Base-by-base conservation (phyloP, 2,329 filamentous ascomycete genomes). In the Pezicula carpinea region DNA sequence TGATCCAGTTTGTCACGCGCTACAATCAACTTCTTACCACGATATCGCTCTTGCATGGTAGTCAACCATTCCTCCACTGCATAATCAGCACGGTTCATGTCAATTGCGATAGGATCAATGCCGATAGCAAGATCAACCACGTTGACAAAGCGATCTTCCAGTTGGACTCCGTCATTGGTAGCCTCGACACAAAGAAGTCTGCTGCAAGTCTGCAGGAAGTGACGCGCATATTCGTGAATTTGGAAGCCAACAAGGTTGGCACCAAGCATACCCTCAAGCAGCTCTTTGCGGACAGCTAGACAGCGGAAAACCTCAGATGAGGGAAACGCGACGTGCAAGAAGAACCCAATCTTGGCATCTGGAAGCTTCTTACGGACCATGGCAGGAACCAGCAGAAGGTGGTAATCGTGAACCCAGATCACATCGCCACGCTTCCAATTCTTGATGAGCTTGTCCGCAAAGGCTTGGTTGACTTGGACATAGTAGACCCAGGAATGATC, bases 401-500 rank as follows among this genome's bases (percentile, higher is more conserved):
- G 92, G 64, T 97, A 97, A 66, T 97, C 92, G 64, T 97, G 90
- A 38, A 97, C 75, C 92, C 92, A 97, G 59, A 97, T 87, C 39
- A 87, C 82, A 64, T 97, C 93, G 35, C 89, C 90, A 22, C 86
- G 83, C 73, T 96, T 96, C 84, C 92, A 97, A 68, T 91, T 89
- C 65, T 85, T 85, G 40, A 95, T 75, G 49, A 97, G 90, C 63
- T 85, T 85, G 64, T 96, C 87, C 26, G 92, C 92, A 68, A 97
- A 96, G 3, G 86, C 89, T 66, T 93, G 86, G 69, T 96, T 96
- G 62, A 96, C 79, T 45, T 88, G 89, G 63, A 90, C 86, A 60
- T 97, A 97, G 71, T 89, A 95, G 57, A 90, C 80, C 89, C 91
- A 97, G 0, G 91, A 96, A 67, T 97, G 91, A 58, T 97, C 92